Conservation (phyloP, 2,329 filamentous ascomycete genomes). For the Septoria linicola region DNA sequence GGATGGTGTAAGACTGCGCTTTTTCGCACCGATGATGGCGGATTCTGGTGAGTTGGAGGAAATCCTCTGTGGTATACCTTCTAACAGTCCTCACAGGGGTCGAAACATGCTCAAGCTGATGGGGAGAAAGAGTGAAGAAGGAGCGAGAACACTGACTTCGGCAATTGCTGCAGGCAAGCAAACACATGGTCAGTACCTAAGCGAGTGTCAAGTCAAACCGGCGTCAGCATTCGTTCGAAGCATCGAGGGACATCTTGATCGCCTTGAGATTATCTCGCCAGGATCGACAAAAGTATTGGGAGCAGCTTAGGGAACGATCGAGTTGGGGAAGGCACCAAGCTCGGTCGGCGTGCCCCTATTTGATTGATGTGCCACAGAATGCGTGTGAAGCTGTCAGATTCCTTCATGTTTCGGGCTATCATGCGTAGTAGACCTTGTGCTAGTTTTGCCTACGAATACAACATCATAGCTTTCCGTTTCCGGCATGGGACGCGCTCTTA, state of each 20-base stretch:
- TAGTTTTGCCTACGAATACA: too few relatives aligned
- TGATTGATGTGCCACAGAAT: too few relatives aligned
- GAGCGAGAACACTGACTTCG: constrained; percentile 41
- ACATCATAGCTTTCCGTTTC: too few relatives aligned
- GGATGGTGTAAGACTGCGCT: constrained; percentile 53
- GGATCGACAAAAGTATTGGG: constrained; percentile 16
- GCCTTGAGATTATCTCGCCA: constrained; percentile 38
- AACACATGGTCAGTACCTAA: constrained; percentile 43
- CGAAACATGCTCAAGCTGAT: constrained; percentile 27
- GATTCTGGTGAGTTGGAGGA: constrained; percentile 1
- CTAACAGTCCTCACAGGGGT: background rate
- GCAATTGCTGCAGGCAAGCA: constrained; percentile 35
- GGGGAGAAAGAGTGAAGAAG: constrained; percentile 40
- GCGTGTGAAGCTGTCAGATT: too few relatives aligned
- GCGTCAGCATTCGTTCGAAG: constrained; percentile 37
- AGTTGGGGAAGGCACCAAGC: too few relatives aligned
- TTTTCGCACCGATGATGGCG: constrained; percentile 24
- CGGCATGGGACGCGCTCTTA: too few relatives aligned
- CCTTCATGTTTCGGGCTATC: too few relatives aligned
- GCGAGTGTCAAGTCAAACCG: constrained; percentile 35
- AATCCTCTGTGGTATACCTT: background rate
- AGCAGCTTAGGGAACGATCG: too few relatives aligned
- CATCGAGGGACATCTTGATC: constrained; percentile 35
- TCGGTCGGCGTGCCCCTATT: too few relatives aligned
- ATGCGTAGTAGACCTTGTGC: too few relatives aligned